A percentile compares a stretch with the other conserved stretches of the same genome.
Evolutionary conservation across 441 rosid species (phyloP).

Genomic region (Heliophila coronopifolia): DNA sequence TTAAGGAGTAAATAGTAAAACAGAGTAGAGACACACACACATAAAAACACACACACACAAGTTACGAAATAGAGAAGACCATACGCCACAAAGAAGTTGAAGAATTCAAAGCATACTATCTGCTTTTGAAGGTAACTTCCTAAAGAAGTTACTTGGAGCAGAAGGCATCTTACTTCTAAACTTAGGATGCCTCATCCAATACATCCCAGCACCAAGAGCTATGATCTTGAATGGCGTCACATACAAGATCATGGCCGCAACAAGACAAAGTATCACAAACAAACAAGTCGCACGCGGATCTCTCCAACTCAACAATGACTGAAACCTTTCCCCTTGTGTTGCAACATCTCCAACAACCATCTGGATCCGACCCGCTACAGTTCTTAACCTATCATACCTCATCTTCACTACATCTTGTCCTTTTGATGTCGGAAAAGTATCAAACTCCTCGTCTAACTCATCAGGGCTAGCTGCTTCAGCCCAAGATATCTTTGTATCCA

Average conservation of each 20-base stretch:
- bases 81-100: too few relatives aligned
- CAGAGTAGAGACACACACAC: too few relatives aligned
- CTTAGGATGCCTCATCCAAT: constrained; percentile 89
- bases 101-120: constrained; percentile 74
- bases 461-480: constrained; percentile 78
- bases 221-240: constrained; percentile 88
- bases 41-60: too few relatives aligned
- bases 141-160: constrained; percentile 91
- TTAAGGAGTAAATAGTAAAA: too few relatives aligned
- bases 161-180: constrained; percentile 86
- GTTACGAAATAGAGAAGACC: too few relatives aligned
- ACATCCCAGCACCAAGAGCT: constrained; percentile 63
- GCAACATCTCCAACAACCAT: constrained; percentile 93
- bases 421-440: constrained; percentile 75
- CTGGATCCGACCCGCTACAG: constrained; percentile 89
- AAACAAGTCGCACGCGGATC: constrained; percentile 89
- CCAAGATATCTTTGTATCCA: constrained; percentile 90
- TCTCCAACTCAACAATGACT: constrained; percentile 89
- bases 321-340: constrained; percentile 91
- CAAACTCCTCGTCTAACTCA: constrained; percentile 91
- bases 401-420: constrained; percentile 67
- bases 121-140: constrained; percentile 90
- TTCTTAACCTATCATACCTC: constrained; percentile 88
- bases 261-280: constrained; percentile 72
- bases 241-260: constrained; percentile 73